Percentiles rank a stretch among this genome's conserved stretches.
These are phyloP conservation scores for Neoscytalidium dimidiatum DNA, from an alignment of 2,329 filamentous ascomycete species.

Conservation along the genomic window DNA sequence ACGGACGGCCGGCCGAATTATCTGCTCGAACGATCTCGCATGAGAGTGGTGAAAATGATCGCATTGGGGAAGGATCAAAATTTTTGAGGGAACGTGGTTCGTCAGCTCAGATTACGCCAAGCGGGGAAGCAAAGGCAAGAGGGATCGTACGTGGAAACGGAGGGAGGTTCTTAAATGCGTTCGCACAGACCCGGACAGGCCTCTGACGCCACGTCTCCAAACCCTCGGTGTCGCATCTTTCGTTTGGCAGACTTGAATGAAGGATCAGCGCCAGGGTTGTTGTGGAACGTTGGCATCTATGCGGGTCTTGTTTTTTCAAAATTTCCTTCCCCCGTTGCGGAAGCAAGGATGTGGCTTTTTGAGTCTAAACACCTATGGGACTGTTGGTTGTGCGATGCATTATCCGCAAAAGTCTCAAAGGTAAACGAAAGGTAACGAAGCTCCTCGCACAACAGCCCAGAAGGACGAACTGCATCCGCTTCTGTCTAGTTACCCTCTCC, in stretches of 20 bases:
- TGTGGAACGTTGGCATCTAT: not conserved
- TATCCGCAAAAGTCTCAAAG: too few species aligned
- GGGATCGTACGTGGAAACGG: not conserved
- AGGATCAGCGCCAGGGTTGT: not conserved
- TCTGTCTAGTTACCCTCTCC: not conserved
- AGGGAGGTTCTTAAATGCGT: not conserved
- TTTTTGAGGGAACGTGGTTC: not conserved
- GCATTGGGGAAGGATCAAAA: not conserved
- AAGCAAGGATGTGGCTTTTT: too few species aligned
- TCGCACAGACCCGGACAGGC: not conserved
- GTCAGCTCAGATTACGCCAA: not conserved
- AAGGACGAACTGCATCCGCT: not conserved
- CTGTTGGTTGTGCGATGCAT: too few species aligned
- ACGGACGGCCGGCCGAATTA: not conserved
- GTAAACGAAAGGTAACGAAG: too few species aligned
- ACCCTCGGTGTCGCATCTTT: not conserved
- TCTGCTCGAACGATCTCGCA: too few species aligned
- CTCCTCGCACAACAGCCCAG: too few species aligned
- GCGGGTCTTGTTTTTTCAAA: not conserved
- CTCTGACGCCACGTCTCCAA: not conserved
- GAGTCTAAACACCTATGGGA: too few species aligned
- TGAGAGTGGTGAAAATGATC: not conserved
- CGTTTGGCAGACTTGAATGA: not conserved
- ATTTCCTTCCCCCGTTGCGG: too few species aligned
- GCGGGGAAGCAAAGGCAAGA: not conserved